Evolutionary conservation across 116 monocot genomes (phyloP).

Genomic region (Phalaenopsis hybrid): DNA sequence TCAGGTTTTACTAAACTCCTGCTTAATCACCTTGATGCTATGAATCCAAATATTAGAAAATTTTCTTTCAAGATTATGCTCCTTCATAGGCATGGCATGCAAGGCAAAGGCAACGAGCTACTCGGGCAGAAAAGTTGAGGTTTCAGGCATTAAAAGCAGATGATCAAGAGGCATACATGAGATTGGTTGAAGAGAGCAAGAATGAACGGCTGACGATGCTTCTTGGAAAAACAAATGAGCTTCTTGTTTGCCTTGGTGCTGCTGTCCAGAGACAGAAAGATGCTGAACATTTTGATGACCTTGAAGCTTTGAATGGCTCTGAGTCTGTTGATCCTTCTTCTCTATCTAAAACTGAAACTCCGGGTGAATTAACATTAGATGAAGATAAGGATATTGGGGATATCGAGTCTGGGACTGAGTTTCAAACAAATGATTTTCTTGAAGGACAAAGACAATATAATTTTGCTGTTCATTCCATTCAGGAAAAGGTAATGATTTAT

Average conservation of each 20-base stretch:
- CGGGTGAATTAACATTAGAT: conserved; percentile 31
- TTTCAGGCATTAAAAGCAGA: conserved; percentile 84
- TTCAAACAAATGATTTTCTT: conserved; percentile 70
- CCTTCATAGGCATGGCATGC: conserved; percentile 77
- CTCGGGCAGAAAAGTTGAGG: conserved; percentile 77
- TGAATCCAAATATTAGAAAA: neutral
- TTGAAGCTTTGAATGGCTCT: conserved; percentile 32
- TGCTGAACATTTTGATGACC: conserved; percentile 53
- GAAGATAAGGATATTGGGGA: conserved; percentile 34
- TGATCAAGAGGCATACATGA: conserved; percentile 97
- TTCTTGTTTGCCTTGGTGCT: conserved; percentile 89
- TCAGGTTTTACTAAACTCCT: conserved; percentile 31
- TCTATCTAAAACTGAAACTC: conserved; percentile 29
- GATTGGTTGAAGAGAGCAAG: conserved; percentile 98
- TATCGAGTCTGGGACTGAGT: conserved; percentile 18
- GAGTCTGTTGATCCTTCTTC: conserved; percentile 42
- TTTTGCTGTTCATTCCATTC: conserved; percentile 92
- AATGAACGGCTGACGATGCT: conserved; percentile 92
- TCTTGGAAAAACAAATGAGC: conserved; percentile 95
- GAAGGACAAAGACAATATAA: conserved; percentile 92
- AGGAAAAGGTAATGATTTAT: conserved; percentile 70
- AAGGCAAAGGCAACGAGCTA: conserved; percentile 86
- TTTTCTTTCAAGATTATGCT: neutral
- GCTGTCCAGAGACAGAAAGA: conserved; percentile 96
- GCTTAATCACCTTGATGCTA: neutral